These are phyloP conservation scores for Trebouxia gelatinosa DNA, from an alignment of 163 green algal species.

Conservation along the genomic window DNA sequence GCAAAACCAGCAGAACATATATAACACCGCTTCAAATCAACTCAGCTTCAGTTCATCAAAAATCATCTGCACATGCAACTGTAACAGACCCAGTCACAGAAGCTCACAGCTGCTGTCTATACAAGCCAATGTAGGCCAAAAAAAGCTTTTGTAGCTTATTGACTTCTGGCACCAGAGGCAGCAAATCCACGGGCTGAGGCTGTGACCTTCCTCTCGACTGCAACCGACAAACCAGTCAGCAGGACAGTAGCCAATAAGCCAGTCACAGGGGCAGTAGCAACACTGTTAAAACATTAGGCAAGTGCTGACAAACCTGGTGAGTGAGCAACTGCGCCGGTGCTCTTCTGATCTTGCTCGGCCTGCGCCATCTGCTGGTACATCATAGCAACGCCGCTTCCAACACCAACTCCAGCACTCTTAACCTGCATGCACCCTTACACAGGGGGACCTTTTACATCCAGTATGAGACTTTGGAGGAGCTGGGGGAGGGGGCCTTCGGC, in stretches of 20 bases:
- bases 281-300: background rate
- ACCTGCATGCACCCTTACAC: background rate
- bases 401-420: slow-evolving; percentile 54
- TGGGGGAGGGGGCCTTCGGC: slow-evolving; percentile 55
- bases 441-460: slow-evolving; percentile 40
- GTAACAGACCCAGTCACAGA: background rate
- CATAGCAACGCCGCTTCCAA: slow-evolving; percentile 40
- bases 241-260: background rate
- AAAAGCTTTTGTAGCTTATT: slow-evolving; percentile 6
- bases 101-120: background rate
- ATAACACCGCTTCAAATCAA: too few species aligned
- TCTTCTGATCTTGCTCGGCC: slow-evolving; percentile 27
- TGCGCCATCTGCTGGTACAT: slow-evolving; percentile 26
- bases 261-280: background rate
- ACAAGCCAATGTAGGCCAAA: background rate
- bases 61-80: background rate
- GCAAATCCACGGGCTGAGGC: slow-evolving; percentile 4
- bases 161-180: slow-evolving; percentile 19
- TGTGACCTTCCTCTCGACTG: slow-evolving; percentile 13
- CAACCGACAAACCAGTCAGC: background rate
- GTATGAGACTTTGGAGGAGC: slow-evolving; percentile 43
- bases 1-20: too few species aligned
- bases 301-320: slow-evolving; percentile 9
- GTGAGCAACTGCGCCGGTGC: slow-evolving; percentile 11
- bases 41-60: background rate